Base-by-base conservation (phyloP, 2,329 filamentous ascomycete species). In the Blastomyces gilchristii region DNA sequence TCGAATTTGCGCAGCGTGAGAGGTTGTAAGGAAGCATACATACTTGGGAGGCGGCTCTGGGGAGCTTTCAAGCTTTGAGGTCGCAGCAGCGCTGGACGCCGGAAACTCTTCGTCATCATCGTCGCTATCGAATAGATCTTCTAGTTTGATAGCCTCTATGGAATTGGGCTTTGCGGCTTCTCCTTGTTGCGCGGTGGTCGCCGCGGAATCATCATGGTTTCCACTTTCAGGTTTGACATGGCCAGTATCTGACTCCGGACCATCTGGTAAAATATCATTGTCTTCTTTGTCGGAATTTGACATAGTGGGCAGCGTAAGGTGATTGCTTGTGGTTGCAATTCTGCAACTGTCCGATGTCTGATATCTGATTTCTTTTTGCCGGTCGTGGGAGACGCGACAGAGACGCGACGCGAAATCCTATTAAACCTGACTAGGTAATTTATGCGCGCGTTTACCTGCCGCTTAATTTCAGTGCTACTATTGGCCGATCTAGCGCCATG, bases 101-200 rank as follows among this genome's bases (percentile, higher is more conserved):
- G 81, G 76, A 68, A 84, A 85, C 63, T 85, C 83, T 45, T 79
- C 74, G 58, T 78, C 73, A 25, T 82, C 80, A 58, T 85, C 83
- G 58, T 83, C 82, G 47, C 82, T 82, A 64, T 81, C 80, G 66
- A 87, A 86, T 61, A 87, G 76, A 62, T 84, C 82, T 66, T 86
- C 84, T 22, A 87, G 69, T 39, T 79, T 80, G 50, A 79, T 72
- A 34, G 73, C 70, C 14, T 54, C 52, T n/a, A 34, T 47, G 60
- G 64, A 50, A 67, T 68, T 58, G 69, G 72, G 74, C 70, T 58
- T 67, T n/a, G 63, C 67, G 56, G 72, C 72, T 54, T 76, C 72
- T 47, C 64, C 25, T 18, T 47, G 9, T 49, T 22, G 47, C 8
- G 45, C 16, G 31, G 58, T 18, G 25, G 18, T 8, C 41, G 2